These are phyloP conservation scores for Xylaria multiplex DNA, from an alignment of 2,329 filamentous ascomycete genomes.

Conservation along the genomic window DNA sequence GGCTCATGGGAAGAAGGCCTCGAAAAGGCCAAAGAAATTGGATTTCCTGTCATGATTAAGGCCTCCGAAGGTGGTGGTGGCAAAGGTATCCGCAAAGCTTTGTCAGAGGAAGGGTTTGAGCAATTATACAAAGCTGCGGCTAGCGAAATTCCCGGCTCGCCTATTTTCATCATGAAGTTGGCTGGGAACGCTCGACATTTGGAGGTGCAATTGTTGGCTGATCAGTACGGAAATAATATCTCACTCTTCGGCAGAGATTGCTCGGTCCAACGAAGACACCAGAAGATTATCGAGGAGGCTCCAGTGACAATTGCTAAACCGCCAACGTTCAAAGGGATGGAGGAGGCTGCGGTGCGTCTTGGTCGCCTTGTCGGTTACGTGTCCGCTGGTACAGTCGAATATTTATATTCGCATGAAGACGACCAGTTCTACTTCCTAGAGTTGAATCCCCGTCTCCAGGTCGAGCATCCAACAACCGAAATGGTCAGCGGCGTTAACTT, in stretches of 20 bases:
- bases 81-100: conserved; percentile 98
- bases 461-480: conserved; percentile 98
- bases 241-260: conserved; percentile 98
- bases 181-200: conserved; percentile 95
- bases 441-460: conserved; percentile 97
- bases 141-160: conserved; percentile 96
- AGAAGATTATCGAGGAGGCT: conserved; percentile 99
- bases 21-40: conserved; percentile 85
- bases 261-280: conserved; percentile 96
- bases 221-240: conserved; percentile 99
- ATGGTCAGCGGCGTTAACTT: conserved; percentile 99
- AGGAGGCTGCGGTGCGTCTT: conserved; percentile 92
- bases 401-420: conserved; percentile 96
- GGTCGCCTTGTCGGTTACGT: conserved; percentile 97
- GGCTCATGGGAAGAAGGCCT: conserved; percentile 90
- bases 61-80: conserved; percentile 99
- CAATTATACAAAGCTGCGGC: conserved; percentile 93
- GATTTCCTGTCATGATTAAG: conserved; percentile 99
- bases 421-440: conserved; percentile 99
- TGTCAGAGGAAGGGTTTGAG: conserved; percentile 84
- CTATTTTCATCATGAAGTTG: conserved; percentile 99
- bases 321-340: conserved; percentile 93
- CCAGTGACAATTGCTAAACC: conserved; percentile 95
- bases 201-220: conserved; percentile 95
- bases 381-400: conserved; percentile 98